Percentiles rank a stretch among this genome's conserved stretches.
These are phyloP conservation scores for Thelonectria blattea DNA, from an alignment of 2,329 filamentous ascomycete genomes.

Conservation along the genomic window DNA sequence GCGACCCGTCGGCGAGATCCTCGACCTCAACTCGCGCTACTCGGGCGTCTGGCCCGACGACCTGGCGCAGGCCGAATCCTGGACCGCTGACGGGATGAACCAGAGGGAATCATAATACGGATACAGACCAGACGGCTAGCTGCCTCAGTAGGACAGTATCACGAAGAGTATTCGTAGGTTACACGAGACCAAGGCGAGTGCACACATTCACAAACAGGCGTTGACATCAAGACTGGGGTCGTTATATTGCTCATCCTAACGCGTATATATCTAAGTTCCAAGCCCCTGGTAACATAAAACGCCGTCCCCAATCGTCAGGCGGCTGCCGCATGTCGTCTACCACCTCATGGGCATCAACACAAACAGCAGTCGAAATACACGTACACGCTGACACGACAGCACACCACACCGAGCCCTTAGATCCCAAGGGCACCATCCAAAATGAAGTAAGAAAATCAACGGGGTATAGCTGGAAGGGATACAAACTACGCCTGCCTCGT, in stretches of 20 bases:
- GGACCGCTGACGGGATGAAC: slow-evolving; percentile 44
- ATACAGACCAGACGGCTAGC: no score
- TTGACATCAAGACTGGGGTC: neutral
- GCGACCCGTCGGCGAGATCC: slow-evolving; percentile 78
- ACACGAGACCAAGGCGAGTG: no score
- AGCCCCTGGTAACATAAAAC: slow-evolving; percentile 26
- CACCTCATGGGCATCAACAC: slow-evolving; percentile 19
- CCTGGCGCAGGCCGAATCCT: slow-evolving; percentile 71
- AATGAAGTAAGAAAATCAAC: slow-evolving; percentile 24
- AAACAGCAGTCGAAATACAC: slow-evolving; percentile 26
- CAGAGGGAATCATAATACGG: no score
- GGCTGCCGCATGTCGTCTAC: slow-evolving; percentile 17
- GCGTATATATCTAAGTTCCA: slow-evolving; percentile 28
- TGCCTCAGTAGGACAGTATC: no score
- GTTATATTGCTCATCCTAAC: slow-evolving; percentile 24
- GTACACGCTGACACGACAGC: slow-evolving; percentile 28
- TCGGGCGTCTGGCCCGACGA: slow-evolving; percentile 85
- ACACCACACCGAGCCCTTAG: slow-evolving; percentile 12
- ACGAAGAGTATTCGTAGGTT: no score
- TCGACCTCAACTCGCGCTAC: slow-evolving; percentile 91
- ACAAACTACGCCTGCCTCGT: slow-evolving; percentile 10
- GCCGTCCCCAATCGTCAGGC: slow-evolving; percentile 23
- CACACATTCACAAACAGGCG: no score
- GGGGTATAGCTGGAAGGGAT: slow-evolving; percentile 37
- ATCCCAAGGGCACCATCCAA: slow-evolving; percentile 18